Conservation (phyloP, 2,329 filamentous ascomycete genomes). For the Aspergillus melleus region DNA sequence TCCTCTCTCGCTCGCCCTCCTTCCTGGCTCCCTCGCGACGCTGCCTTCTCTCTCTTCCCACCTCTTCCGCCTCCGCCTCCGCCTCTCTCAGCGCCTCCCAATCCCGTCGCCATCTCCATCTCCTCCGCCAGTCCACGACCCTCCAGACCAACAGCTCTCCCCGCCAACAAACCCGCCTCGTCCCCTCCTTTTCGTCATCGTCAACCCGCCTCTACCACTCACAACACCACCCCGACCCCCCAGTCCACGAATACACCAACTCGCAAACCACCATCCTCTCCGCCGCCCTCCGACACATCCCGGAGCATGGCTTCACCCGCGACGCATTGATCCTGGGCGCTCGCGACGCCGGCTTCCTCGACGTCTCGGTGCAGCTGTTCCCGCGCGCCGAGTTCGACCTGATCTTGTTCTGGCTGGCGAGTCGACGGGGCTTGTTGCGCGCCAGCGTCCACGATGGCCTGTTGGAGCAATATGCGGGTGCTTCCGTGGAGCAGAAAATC, state of each 20-base stretch:
- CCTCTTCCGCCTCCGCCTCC: neutral
- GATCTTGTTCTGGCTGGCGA: slow-evolving; percentile 54
- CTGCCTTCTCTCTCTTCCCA: neutral
- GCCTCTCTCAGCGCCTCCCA: neutral
- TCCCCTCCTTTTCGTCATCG: slow-evolving; percentile 1
- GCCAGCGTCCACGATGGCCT: slow-evolving; percentile 34
- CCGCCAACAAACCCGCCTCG: neutral
- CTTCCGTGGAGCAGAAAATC: slow-evolving; percentile 63
- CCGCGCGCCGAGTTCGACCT: slow-evolving; percentile 78
- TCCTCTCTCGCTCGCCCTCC: slow-evolving; percentile 2
- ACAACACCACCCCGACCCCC: slow-evolving; percentile 62
- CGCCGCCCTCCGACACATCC: slow-evolving; percentile 76
- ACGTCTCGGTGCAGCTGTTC: slow-evolving; percentile 81
- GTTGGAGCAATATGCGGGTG: slow-evolving; percentile 25
- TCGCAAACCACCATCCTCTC: slow-evolving; percentile 74
- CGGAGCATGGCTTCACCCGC: slow-evolving; percentile 76
- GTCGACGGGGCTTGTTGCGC: slow-evolving; percentile 39
- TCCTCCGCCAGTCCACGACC: neutral
- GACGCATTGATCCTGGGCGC: slow-evolving; percentile 74
- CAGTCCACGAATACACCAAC: slow-evolving; percentile 60
- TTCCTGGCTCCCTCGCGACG: slow-evolving; percentile 2
- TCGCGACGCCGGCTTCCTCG: slow-evolving; percentile 79
- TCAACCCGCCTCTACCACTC: slow-evolving; percentile 65
- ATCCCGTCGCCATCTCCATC: neutral
- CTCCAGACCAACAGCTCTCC: neutral